These are phyloP conservation scores for Chiua virens DNA, from an alignment of 768 basidiomycete species.

Conservation along the genomic window DNA sequence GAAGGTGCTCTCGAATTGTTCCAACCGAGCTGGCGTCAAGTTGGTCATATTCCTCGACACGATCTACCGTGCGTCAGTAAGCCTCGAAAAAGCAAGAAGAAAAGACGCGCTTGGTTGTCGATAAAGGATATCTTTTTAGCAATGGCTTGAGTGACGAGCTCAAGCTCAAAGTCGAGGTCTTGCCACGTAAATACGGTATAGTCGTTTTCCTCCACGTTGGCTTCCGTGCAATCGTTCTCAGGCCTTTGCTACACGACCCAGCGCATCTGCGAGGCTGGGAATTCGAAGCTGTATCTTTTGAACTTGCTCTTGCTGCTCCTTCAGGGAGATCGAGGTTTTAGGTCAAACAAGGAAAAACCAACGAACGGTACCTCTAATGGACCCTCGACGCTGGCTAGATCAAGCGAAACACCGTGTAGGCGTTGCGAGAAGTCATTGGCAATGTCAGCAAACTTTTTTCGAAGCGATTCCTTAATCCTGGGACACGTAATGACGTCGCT, in stretches of 20 bases:
- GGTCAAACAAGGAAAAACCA: conserved; percentile 9
- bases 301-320: conserved; percentile 77
- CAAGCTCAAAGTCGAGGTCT: conserved; percentile 88
- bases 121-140: conserved; percentile 93
- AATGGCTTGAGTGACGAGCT: conserved; percentile 76
- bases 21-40: conserved; percentile 90
- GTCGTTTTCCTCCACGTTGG: conserved; percentile 97
- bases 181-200: conserved; percentile 88
- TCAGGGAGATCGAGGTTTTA: neutral
- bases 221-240: conserved; percentile 78
- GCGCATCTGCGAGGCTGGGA: conserved; percentile 57
- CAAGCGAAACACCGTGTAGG: conserved; percentile 63
- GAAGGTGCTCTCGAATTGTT: conserved; percentile 97
- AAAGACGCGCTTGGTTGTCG: conserved; percentile 80
- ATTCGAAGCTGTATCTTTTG: conserved; percentile 65
- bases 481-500: neutral
- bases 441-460: conserved; percentile 73
- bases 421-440: conserved; percentile 76
- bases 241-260: conserved; percentile 56
- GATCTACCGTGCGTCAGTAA: conserved; percentile 52
- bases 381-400: conserved; percentile 74
- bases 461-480: conserved; percentile 80
- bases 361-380: conserved; percentile 59
- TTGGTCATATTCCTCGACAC: conserved; percentile 94
- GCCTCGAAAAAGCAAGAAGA: neutral